Base-by-base conservation (phyloP, 2,329 filamentous ascomycete genomes). In the Diaporthe helianthi region DNA sequence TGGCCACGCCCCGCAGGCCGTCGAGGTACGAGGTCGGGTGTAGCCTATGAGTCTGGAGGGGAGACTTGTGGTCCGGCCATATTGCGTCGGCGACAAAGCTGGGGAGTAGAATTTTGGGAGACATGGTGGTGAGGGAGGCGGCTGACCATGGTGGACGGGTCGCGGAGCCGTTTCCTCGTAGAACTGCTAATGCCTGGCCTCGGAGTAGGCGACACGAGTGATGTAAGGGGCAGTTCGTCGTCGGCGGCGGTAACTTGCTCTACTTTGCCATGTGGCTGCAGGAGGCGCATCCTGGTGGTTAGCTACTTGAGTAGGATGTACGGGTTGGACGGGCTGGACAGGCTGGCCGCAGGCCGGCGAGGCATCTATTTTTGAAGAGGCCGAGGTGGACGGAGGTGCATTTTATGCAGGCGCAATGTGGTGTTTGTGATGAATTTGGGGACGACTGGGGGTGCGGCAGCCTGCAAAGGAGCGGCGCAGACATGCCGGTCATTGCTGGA, bases 1-100 rank as follows among this genome's bases (percentile, higher is more conserved):
- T 81, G 22, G 83, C 83, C 36, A 85, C 76, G 29, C 84, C 84
- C n/a, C 83, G 82, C 54, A 85, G 75, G 38, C 84, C 83, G 75
- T 85, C 83, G 55, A 85, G 79, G 72, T 84, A 85, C 15, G 83
- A 82, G 1, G 82, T 84, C 51, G 80, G 77, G 71, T 82, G 81
- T 10, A 79, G 46, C 47, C 70, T 74, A 70, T 73, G 76, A 46
- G 67, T 60, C 33, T 60, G 63, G 54, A 71, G 51, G 22, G 71
- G 65, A 46, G 73, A 71, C 68, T 72, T 74, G 51, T 76, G 74
- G 7, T 79, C 76, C 33, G 76, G 76, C 74, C 76, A 78, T 65
- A 78, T 26, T 49, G 67, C 36, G 54, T 78, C 76, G 68, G 77
- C 74, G 67, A 80, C 65, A 70, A 80, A 79, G 70, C 77, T 80